Conservation (phyloP, 441 rosid species). For the Jatropha multifida region DNA sequence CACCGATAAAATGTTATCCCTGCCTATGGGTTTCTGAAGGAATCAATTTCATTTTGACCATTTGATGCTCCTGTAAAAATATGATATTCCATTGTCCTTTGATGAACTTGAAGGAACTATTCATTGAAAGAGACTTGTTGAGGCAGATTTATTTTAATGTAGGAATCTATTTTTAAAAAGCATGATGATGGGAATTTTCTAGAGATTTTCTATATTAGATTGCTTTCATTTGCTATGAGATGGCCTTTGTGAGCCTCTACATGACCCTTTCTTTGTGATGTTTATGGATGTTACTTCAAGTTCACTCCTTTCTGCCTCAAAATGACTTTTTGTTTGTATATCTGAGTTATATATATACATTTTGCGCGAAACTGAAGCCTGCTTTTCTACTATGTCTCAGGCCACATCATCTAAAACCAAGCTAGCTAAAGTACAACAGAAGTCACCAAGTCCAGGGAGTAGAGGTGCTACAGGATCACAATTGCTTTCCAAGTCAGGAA, state of each 20-base stretch:
- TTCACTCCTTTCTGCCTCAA: not conserved
- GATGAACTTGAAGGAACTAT: not conserved
- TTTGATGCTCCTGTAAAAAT: not conserved
- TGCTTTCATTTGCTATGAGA: not conserved
- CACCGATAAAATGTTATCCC: not conserved
- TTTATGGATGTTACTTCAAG: not conserved
- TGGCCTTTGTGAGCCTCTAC: not conserved
- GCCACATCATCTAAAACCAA: conserved; percentile 25
- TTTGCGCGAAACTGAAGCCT: conserved; percentile 3
- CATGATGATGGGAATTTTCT: not conserved
- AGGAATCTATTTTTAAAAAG: not conserved
- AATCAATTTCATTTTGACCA: not conserved
- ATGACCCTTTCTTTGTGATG: not conserved
- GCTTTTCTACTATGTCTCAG: conserved; percentile 21
- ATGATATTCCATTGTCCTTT: not conserved
- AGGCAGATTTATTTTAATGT: not conserved
- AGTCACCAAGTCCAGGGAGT: conserved; percentile 26
- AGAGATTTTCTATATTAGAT: not conserved
- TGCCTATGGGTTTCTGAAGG: no score
- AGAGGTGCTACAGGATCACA: conserved; percentile 25
- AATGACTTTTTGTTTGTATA: not conserved
- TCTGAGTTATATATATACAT: not conserved
- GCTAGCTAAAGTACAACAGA: conserved; percentile 24
- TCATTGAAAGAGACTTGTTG: not conserved
- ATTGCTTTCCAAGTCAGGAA: conserved; percentile 31